Evolutionary conservation across 2,329 filamentous ascomycete species (phyloP), one percentile per base, ranked within the genome.

Genomic region (Aspergillus pseudoglaucus): DNA sequence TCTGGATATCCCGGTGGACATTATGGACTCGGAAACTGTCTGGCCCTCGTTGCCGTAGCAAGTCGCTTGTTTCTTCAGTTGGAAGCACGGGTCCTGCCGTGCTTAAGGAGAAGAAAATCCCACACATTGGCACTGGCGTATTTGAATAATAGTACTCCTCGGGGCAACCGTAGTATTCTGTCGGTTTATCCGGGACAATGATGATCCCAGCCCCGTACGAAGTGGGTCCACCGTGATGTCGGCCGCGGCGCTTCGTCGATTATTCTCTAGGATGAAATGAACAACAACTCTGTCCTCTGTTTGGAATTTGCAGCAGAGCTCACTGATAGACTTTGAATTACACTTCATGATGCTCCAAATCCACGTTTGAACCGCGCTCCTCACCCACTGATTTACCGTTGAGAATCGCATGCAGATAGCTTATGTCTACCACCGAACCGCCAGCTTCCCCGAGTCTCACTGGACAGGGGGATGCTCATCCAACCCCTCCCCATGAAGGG

Each of bases 91-190:
- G 48, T 20, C 46, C 51, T 22, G 53, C 53, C 33, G 62, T 58
- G 53, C 69, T 69, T 53, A 78, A 62, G 15, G 74, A 76, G 61
- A 74, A 77, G 62, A 74, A 78, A 52, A 79, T 79, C 56, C 76
- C 77, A 68, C 69, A 74, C 71, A 74, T 71, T 50, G 25, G 12
- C 9, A 30, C 25, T 12, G 25, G 9, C 9, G 25, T 30, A 12
- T 30, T 30, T 30, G 25, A 30, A 7, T 12, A 30, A 30, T 12
- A 5, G 10, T 30, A 30, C 1, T 5, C 10, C 10, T 30, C 25
- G 25, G 25, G 25, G 25, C 25, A 30, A 30, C 10, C 25, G 25
- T 30, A 30, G 25, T 30, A 12, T 12, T 30, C 25, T 30, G 9
- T 39, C 37, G 18, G 17, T 18, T 15, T n/a, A 12, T 25, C 58